A percentile compares a stretch with the other conserved stretches of the same genome.
phyloP scores from a whole-genome alignment of 306 rosid genomes.

The Corylus heterophylla region DNA sequence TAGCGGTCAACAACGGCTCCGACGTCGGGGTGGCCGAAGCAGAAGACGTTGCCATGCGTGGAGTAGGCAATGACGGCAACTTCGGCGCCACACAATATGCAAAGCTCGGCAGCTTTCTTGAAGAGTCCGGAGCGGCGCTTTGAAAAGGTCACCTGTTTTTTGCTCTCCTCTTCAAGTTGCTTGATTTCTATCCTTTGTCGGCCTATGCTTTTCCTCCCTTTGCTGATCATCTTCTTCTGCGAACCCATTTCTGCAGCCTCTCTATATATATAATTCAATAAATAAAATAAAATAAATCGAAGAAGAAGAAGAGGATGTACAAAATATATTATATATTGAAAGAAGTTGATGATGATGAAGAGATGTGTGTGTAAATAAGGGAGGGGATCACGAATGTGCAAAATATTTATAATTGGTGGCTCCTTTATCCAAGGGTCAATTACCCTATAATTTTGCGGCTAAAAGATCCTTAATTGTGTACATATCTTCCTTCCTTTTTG shows the following conservation, averaged over 20 bases:
- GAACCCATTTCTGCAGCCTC: neutral
- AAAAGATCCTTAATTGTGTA: neutral
- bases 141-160: constrained; percentile 59
- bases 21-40: constrained; percentile 41
- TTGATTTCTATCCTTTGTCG: constrained; percentile 57
- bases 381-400: neutral
- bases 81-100: constrained; percentile 43
- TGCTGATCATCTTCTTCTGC: neutral
- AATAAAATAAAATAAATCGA: neutral
- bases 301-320: neutral
- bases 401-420: neutral
- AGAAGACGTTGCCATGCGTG: constrained; percentile 40
- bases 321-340: neutral
- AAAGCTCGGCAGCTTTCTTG: constrained; percentile 59
- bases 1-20: constrained; percentile 34
- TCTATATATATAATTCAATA: no score
- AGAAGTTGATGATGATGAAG: no score
- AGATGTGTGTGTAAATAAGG: no score
- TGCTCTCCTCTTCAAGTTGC: constrained; percentile 34
- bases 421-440: neutral
- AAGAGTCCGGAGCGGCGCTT: constrained; percentile 52
- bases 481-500: neutral
- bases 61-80: constrained; percentile 49
- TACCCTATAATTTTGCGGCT: neutral
- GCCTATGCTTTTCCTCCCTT: constrained; percentile 33